Evolutionary conservation across 2,329 filamentous ascomycete species (phyloP).

Genomic region (Colletotrichum shisoi): DNA sequence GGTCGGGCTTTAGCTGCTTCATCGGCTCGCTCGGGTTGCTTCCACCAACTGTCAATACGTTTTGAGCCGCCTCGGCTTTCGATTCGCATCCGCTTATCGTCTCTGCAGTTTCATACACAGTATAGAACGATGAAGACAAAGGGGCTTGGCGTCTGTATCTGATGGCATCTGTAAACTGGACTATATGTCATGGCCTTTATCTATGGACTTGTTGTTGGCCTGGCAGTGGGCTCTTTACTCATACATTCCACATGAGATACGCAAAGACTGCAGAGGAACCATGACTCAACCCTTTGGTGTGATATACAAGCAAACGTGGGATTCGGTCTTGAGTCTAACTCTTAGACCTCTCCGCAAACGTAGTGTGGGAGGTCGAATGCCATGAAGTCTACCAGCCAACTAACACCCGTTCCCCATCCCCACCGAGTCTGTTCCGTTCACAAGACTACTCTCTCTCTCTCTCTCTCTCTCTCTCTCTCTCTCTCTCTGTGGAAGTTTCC

Average conservation of each 20-base stretch:
- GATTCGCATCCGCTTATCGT: neutral
- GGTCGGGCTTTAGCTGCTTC: neutral
- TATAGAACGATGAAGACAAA: neutral
- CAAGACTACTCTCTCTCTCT: neutral
- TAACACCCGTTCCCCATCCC: neutral
- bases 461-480: too few relatives aligned
- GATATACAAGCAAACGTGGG: neutral
- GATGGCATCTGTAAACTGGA: neutral
- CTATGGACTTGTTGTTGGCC: constrained; percentile 10
- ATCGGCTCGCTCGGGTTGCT: neutral
- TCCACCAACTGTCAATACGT: neutral
- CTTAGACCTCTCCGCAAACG: neutral
- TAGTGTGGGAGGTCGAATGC: neutral
- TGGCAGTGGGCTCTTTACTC: neutral
- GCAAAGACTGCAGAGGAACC: constrained; percentile 6
- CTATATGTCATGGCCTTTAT: too few relatives aligned
- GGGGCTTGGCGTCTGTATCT: neutral
- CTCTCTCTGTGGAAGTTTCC: neutral
- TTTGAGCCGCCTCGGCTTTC: neutral
- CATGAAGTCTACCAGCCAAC: neutral
- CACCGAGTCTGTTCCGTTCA: neutral
- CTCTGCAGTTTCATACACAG: neutral
- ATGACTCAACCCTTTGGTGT: constrained; percentile 19
- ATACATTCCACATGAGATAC: constrained; percentile 1
- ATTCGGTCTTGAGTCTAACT: neutral